These are phyloP conservation scores for Rosa persica DNA, from an alignment of 306 rosid genomes.

Conservation along the genomic window DNA sequence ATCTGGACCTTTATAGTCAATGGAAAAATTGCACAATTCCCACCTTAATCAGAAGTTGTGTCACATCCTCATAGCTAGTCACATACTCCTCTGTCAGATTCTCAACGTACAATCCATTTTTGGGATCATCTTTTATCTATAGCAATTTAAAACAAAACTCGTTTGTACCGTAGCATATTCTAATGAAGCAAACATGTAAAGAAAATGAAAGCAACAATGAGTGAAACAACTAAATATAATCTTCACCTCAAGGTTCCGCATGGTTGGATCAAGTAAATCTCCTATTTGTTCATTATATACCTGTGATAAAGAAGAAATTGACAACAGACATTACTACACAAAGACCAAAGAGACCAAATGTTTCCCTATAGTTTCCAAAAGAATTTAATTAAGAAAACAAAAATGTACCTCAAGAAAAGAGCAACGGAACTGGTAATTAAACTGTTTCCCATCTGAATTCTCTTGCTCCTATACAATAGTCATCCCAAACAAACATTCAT, in stretches of 20 bases:
- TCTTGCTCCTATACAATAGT: conserved; percentile 55
- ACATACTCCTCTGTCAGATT: conserved; percentile 92
- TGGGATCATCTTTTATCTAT: conserved; percentile 79
- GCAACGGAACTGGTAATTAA: conserved; percentile 87
- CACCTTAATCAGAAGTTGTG: conserved; percentile 88
- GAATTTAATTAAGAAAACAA: neutral
- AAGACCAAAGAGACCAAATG: conserved; percentile 9
- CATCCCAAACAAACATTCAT: conserved; percentile 28
- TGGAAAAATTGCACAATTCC: neutral
- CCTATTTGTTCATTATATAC: conserved; percentile 53
- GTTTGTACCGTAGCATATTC: conserved; percentile 1
- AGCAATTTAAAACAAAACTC: conserved; percentile 26
- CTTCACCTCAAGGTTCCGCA: conserved; percentile 77
- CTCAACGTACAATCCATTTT: conserved; percentile 64
- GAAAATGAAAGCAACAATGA: neutral
- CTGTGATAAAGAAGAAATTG: conserved; percentile 26
- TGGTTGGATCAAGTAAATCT: conserved; percentile 56
- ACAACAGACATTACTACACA: neutral
- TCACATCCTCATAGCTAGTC: conserved; percentile 85
- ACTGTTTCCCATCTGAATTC: conserved; percentile 64
- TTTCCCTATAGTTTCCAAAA: neutral
- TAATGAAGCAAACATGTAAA: neutral
- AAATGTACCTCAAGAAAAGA: conserved; percentile 80
- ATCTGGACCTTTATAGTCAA: neutral
- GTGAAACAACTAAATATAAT: conserved; percentile 14